phyloP scores from a whole-genome alignment of 768 basidiomycete genomes.

The Suillus americanus region DNA sequence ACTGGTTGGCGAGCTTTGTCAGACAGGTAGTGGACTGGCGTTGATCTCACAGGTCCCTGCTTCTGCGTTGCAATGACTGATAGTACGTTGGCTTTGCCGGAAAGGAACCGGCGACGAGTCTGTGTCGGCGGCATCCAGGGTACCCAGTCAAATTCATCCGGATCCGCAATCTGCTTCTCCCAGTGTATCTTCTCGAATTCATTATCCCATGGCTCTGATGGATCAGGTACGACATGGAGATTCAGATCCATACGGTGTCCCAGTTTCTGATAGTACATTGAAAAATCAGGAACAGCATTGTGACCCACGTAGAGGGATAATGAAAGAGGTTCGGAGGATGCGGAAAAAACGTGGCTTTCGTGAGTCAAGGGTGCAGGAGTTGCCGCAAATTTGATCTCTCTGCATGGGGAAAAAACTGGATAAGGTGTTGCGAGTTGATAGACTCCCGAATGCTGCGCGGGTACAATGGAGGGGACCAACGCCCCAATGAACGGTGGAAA shows the following conservation, averaged over 20 bases:
- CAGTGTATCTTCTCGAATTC: no score
- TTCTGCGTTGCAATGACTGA: slow-evolving; percentile 11
- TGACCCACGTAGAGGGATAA: background rate
- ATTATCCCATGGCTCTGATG: slow-evolving; percentile 17
- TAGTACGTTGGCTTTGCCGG: background rate
- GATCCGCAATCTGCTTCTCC: background rate
- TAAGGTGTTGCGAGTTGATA: background rate
- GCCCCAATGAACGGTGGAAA: background rate
- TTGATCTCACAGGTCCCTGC: background rate
- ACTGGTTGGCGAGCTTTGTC: slow-evolving; percentile 16
- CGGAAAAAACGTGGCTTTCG: background rate
- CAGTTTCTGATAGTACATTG: slow-evolving; percentile 1
- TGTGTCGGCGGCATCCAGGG: slow-evolving; percentile 7
- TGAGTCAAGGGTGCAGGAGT: background rate
- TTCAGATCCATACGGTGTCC: background rate
- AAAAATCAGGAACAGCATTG: background rate
- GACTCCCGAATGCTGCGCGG: no score
- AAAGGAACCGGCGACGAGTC: background rate
- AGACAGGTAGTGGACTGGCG: slow-evolving; percentile 20
- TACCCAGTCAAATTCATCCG: slow-evolving; percentile 11
- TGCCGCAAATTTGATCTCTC: slow-evolving; percentile 10
- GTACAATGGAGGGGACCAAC: background rate
- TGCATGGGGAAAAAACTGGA: background rate
- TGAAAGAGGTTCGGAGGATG: slow-evolving; percentile 4
- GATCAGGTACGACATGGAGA: background rate